A percentile compares a stretch with the other conserved stretches of the same genome.
Conservation (phyloP, 441 rosid genomes). For the Gossypium gossypioides region DNA sequence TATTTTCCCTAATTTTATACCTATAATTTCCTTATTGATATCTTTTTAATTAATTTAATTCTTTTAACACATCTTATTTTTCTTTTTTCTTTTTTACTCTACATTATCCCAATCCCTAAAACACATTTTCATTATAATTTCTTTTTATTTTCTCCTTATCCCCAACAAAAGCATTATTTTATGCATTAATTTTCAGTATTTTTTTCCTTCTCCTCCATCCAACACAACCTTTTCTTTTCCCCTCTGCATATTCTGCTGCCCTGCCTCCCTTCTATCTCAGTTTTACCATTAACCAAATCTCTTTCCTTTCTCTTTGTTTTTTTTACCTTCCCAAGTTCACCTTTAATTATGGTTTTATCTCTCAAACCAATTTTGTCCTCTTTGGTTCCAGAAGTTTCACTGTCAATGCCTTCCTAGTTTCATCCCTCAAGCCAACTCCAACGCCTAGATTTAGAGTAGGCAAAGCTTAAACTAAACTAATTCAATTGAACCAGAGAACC, state of each 20-base stretch:
- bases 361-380: neutral
- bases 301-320: neutral
- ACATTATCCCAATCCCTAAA: neutral
- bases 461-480: neutral
- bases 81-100: neutral
- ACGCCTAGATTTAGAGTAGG: neutral
- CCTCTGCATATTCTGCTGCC: neutral
- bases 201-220: neutral
- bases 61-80: neutral
- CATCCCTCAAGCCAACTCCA: conserved; percentile 1
- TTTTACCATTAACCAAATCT: neutral
- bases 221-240: neutral
- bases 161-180: neutral
- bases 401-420: neutral
- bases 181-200: neutral
- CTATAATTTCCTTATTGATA: neutral
- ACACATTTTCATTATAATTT: neutral
- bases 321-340: neutral
- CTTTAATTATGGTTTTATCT: neutral
- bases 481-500: neutral
- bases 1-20: neutral
- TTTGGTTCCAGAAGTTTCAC: neutral
- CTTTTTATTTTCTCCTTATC: neutral
- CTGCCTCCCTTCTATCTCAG: neutral
- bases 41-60: neutral